Evolutionary conservation across 192 early-diverging fungal genomes (phyloP), one percentile per base, ranked within the genome.

Genomic region (Coemansia sp.): DNA sequence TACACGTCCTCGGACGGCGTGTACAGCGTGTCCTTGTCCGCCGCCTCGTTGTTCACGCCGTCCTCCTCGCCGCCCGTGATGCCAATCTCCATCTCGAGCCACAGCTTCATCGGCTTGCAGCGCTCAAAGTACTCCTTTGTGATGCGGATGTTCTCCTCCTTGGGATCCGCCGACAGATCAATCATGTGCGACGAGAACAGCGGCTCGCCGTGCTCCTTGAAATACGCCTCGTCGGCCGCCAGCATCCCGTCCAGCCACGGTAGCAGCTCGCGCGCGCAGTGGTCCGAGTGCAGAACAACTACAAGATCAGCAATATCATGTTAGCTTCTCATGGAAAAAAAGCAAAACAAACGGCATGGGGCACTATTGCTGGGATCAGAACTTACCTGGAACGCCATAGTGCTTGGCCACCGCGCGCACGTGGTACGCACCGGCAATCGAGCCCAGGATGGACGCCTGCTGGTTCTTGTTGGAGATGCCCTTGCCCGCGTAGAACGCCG

Each of bases 231-330:
- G 80, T 97, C 94, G 51, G 94, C 95, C 32, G 75, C 84, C 50
- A 97, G 81, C 95, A 97, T 97, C 60, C 95, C 95, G 57, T 97
- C 95, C 69, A 97, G 94, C 95, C 95, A 97, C 31, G 92, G 92
- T 29, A 97, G 84, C 53, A 97, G 87, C 86, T 95, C 95, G 80
- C 92, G 89, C 73, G 92, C 95, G 81, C 95, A 97, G 87, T 97
- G 95, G 80, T 97, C 95, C 56, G 89, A 91, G 87, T 97, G 95
- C 55, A 94, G 67, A 31, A 88, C 72, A 31, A 90, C 88, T 63
- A 57, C 25, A 46, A 29, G 11, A 6, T 7, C 35, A 46, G 44
- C 14, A 6, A 29, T 30, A 23, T 48, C 46, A 40, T 40, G 35
- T 40, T 16, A 40, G 35, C 35, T 40, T 16, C 12, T 40, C 35